Evolutionary conservation across 116 monocot genomes (phyloP), one percentile per base, ranked within the genome.

Genomic region (Papilionanthe hybrid): DNA sequence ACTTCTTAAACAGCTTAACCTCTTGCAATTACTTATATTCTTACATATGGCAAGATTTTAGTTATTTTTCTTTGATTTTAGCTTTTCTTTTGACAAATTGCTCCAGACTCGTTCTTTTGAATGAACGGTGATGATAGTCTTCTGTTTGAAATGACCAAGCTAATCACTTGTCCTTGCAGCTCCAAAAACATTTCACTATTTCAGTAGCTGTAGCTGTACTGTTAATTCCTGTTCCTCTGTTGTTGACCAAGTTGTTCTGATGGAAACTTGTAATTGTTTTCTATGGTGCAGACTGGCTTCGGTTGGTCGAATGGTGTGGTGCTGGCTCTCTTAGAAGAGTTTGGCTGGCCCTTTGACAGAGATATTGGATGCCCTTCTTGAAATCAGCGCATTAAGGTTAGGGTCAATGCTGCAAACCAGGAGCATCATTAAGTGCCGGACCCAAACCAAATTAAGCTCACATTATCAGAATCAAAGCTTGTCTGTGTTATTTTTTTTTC

Each of bases 271-370:
- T 4, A 32, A 69, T 69, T 13, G 25, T 2, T 30, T 69, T 25
- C 23, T 6, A 32, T 69, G 69, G 5, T 78, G 75, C 85, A 96
- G 96, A 92, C 92, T 68, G 93, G 96, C 42, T 94, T 96, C 84
- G 96, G 96, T 41, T 96, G 96, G 96, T 91, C 94, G 20, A 96
- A 96, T 63, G 96, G 96, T 78, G 96, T 94, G 50, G 79, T 92
- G 37, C 83, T 96, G 42, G 89, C 93, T 73, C 91, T 93, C 42
- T 69, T 94, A 29, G 96, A 96, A 69, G 89, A 93, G 65, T 96
- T 92, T 76, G 96, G 96, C 30, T 96, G 94, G 96, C 91, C 92
- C 37, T 65, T 5, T 75, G 87, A 92, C 72, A 86, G 78, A 55
- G 83, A 88, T 45, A 85, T 96, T 13, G 47, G 27, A 47, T 90